Conservation (phyloP, 1,284 basidiomycete genomes). For the Papiliotrema terrestris region DNA sequence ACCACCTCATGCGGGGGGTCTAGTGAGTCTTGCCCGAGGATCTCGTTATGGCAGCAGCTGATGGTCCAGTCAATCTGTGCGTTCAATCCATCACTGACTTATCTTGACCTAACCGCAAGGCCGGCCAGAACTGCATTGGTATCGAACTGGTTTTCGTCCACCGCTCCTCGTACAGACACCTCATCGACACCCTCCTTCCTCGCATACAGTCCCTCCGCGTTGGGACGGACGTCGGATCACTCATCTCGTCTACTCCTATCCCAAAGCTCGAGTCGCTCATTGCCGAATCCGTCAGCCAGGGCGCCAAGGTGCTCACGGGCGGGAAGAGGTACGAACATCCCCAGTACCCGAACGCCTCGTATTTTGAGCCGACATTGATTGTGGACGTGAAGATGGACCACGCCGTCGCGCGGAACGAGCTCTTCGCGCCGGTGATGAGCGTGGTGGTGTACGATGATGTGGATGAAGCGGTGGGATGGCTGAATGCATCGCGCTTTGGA, state of each 20-base stretch:
- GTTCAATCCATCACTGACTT: neutral
- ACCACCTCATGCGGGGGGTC: slow-evolving; percentile 71
- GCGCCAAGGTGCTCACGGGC: slow-evolving; percentile 68
- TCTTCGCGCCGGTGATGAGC: slow-evolving; percentile 84
- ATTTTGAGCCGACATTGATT: slow-evolving; percentile 84
- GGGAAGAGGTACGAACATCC: slow-evolving; percentile 63
- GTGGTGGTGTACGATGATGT: slow-evolving; percentile 76
- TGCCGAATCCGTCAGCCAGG: slow-evolving; percentile 64
- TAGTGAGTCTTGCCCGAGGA: slow-evolving; percentile 60
- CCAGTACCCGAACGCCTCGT: slow-evolving; percentile 65
- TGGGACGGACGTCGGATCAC: slow-evolving; percentile 52
- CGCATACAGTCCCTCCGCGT: slow-evolving; percentile 64
- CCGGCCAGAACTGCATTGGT: slow-evolving; percentile 94
- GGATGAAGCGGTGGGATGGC: slow-evolving; percentile 77
- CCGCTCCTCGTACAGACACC: slow-evolving; percentile 64
- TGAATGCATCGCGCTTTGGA: slow-evolving; percentile 82
- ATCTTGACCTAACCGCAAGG: slow-evolving; percentile 8
- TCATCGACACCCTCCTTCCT: slow-evolving; percentile 63
- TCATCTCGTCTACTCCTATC: slow-evolving; percentile 59
- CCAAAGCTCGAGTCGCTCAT: slow-evolving; percentile 67
- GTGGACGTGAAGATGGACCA: slow-evolving; percentile 71
- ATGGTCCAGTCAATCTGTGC: slow-evolving; percentile 23
- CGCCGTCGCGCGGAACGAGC: slow-evolving; percentile 75
- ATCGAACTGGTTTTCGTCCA: slow-evolving; percentile 91
- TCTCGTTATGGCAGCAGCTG: neutral